Evolutionary conservation across 2,329 filamentous ascomycete genomes (phyloP).

Genomic region (Stemphylium beticola): DNA sequence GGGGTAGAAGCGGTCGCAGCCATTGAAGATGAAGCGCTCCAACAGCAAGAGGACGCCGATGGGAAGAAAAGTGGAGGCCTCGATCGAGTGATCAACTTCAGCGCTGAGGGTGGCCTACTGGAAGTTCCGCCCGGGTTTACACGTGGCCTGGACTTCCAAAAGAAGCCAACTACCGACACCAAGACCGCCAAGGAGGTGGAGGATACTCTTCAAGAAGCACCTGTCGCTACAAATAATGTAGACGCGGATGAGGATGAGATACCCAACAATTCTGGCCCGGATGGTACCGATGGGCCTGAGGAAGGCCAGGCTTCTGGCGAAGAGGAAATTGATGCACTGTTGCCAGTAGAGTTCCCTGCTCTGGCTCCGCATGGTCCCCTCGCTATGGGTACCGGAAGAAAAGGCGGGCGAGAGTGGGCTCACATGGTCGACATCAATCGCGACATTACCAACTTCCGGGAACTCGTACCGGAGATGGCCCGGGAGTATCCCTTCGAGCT

Average conservation of each 20-base stretch:
- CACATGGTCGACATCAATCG: slow-evolving; percentile 97
- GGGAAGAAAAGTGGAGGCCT: slow-evolving; percentile 60
- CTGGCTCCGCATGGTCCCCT: slow-evolving; percentile 83
- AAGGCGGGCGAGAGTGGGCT: slow-evolving; percentile 87
- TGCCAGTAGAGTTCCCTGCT: slow-evolving; percentile 92
- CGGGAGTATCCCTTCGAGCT: slow-evolving; percentile 96
- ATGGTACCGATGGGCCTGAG: slow-evolving; percentile 48
- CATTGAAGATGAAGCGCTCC: slow-evolving; percentile 75
- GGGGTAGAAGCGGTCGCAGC: slow-evolving; percentile 84
- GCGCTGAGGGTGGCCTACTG: slow-evolving; percentile 76
- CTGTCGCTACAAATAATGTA: slow-evolving; percentile 36
- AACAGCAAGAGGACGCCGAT: slow-evolving; percentile 54
- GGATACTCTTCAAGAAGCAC: slow-evolving; percentile 63
- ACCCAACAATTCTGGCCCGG: slow-evolving; percentile 28
- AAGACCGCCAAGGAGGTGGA: slow-evolving; percentile 74
- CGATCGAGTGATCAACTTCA: slow-evolving; percentile 86
- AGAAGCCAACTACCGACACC: slow-evolving; percentile 62
- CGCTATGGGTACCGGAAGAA: slow-evolving; percentile 72
- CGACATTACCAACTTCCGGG: slow-evolving; percentile 90
- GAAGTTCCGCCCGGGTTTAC: slow-evolving; percentile 81
- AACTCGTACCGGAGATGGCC: slow-evolving; percentile 95
- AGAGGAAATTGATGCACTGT: slow-evolving; percentile 78
- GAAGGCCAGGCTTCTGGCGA: slow-evolving; percentile 54
- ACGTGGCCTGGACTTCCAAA: slow-evolving; percentile 76
- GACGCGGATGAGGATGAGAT: slow-evolving; percentile 34